Base-by-base conservation (phyloP, 768 basidiomycete species). In the Dentipellis sp. region DNA sequence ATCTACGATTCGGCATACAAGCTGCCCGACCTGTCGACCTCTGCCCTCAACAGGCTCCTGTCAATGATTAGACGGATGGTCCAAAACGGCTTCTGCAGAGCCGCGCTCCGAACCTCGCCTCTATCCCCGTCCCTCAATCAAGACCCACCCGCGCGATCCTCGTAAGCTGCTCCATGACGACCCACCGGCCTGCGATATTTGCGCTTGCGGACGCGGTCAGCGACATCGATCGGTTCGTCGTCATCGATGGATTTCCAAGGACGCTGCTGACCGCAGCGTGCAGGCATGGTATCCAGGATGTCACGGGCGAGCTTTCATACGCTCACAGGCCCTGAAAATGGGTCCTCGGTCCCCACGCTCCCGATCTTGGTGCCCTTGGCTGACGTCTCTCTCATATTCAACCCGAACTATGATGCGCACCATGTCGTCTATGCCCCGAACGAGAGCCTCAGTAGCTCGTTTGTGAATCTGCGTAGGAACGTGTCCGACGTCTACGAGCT, bases 391-490 rank as follows among this genome's bases (percentile, higher is more conserved):
- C 56, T 69, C 55, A 64, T 71, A 37, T 66, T 63, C 36, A 68
- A 71, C 61, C 68, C 69, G 49, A 68, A 71, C 62, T 68, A 71
- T 53, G 68, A 65, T 69, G 56, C 66, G 69, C 14, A 63, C 67
- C 53, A 69, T 68, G 22, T 69, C n/a, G 68, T 71, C 38, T 71
- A 68, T 58, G 60, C 65, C 7, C 69, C 69, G 22, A 62, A 66
- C 54, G 39, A 68, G 47, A 68, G 68, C 1, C 66, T 69, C 16
- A 54, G 58, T 52, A 69, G 69, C 62, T 67, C 68, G 12, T 68
- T 71, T 54, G 68, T 65, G 9, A 57, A 64, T 50, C 63, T 63
- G 10, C 69, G 63, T 53, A 63, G 61, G 8, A 64, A 64, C 49
- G 64, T 69, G 50, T 62, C 64, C 47, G 63, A 65, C 29, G 64